Evolutionary conservation across 2,329 filamentous ascomycete species (phyloP).

Genomic region (Dactylella cylindrospora): DNA sequence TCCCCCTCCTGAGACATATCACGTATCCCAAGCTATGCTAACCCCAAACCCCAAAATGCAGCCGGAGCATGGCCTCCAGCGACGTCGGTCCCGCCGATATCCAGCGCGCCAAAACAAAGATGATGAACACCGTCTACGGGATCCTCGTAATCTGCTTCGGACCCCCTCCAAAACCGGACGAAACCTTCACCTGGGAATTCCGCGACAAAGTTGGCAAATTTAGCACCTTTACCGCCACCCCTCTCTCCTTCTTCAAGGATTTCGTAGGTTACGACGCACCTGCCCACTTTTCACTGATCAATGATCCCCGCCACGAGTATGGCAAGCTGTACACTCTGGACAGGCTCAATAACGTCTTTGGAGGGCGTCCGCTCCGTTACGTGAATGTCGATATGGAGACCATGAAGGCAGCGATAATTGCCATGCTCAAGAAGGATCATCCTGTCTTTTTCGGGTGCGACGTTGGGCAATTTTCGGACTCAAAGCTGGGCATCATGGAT

Average conservation of each 20-base stretch:
- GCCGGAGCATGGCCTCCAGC: constrained; percentile 51
- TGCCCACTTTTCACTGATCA: constrained; percentile 69
- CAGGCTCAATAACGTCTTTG: constrained; percentile 77
- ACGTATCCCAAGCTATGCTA: constrained; percentile 56
- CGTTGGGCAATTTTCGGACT: constrained; percentile 78
- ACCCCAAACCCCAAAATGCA: not conserved
- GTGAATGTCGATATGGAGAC: constrained; percentile 75
- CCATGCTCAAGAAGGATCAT: constrained; percentile 74
- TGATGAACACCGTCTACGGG: constrained; percentile 76
- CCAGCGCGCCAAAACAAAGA: constrained; percentile 64
- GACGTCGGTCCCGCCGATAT: constrained; percentile 54
- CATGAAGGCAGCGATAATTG: constrained; percentile 72
- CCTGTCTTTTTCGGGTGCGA: constrained; percentile 89
- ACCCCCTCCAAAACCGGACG: constrained; percentile 69
- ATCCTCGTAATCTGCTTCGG: constrained; percentile 82
- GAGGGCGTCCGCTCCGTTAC: constrained; percentile 73
- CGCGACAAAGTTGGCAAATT: constrained; percentile 68
- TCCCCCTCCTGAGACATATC: not conserved
- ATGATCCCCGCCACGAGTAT: constrained; percentile 78
- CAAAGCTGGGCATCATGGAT: constrained; percentile 73
- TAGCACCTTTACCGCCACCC: constrained; percentile 64
- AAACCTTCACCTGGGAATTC: constrained; percentile 78
- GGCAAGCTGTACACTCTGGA: constrained; percentile 73
- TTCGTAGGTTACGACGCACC: constrained; percentile 44
- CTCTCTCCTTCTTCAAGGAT: constrained; percentile 70